Percentiles rank a stretch among this genome's conserved stretches.
Conservation (phyloP, 1,284 basidiomycete genomes). For the Sporisorium iseilematis-ciliati region DNA sequence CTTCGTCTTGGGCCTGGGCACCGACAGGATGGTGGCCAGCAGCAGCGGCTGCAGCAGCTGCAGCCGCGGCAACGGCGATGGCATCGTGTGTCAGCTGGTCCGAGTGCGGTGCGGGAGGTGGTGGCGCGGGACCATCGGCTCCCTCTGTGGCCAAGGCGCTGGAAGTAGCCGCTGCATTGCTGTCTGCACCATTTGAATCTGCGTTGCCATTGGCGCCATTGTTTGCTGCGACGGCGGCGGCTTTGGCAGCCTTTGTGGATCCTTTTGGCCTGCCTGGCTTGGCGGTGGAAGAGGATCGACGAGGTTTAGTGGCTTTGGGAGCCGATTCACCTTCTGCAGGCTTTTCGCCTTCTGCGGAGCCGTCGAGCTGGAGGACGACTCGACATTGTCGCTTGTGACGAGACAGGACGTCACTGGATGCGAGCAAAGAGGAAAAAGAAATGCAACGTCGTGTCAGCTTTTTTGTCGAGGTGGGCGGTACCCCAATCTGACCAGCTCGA, state of each 20-base stretch:
- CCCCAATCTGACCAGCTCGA: neutral
- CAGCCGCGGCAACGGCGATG: slow-evolving; percentile 37
- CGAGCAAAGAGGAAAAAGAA: neutral
- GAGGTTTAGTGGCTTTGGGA: slow-evolving; percentile 47
- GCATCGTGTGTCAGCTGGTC: slow-evolving; percentile 43
- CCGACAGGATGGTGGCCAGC: slow-evolving; percentile 30
- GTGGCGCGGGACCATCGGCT: slow-evolving; percentile 29
- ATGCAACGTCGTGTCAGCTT: neutral
- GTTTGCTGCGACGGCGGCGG: slow-evolving; percentile 36
- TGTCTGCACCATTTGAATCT: slow-evolving; percentile 19
- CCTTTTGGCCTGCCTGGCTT: slow-evolving; percentile 53
- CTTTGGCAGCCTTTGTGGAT: slow-evolving; percentile 52
- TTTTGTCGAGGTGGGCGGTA: neutral
- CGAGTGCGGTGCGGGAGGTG: slow-evolving; percentile 45
- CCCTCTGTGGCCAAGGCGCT: slow-evolving; percentile 4
- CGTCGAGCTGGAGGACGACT: slow-evolving; percentile 53
- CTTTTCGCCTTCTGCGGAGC: slow-evolving; percentile 44
- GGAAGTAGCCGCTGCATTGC: neutral
- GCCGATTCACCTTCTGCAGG: slow-evolving; percentile 37
- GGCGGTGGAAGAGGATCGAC: slow-evolving; percentile 45
- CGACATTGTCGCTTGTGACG: slow-evolving; percentile 68
- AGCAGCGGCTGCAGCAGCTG: slow-evolving; percentile 41
- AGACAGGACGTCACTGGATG: slow-evolving; percentile 62
- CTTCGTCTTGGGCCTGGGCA: slow-evolving; percentile 20
- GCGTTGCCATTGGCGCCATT: slow-evolving; percentile 14